These are phyloP conservation scores for Phytophthora vignae DNA, from an alignment of 352 stramenopile species.

Conservation along the genomic window DNA sequence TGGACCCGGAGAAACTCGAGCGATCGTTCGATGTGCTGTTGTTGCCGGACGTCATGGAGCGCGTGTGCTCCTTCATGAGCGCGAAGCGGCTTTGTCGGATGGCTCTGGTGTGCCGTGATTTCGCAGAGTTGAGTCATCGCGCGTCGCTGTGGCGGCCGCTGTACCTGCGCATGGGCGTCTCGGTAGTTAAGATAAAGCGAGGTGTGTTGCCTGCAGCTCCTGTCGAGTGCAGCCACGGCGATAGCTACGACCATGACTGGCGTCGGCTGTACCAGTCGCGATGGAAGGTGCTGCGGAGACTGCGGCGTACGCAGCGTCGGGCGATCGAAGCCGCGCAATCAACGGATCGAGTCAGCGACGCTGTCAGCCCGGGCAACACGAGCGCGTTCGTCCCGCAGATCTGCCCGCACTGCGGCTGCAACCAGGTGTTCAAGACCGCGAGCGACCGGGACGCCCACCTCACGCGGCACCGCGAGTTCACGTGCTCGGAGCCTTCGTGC, in stretches of 20 bases:
- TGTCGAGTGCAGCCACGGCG: conserved; percentile 38
- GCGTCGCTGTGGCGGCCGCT: conserved; percentile 52
- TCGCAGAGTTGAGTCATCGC: conserved; percentile 47
- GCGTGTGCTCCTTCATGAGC: conserved; percentile 75
- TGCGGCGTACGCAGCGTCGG: conserved; percentile 35
- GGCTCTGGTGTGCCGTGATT: conserved; percentile 55
- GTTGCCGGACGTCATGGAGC: conserved; percentile 72
- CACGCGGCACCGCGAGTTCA: conserved; percentile 37
- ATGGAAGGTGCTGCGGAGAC: conserved; percentile 26
- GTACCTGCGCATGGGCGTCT: conserved; percentile 37
- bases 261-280: conserved; percentile 40
- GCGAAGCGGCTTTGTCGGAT: conserved; percentile 74
- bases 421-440: conserved; percentile 39
- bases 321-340: conserved; percentile 11
- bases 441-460: conserved; percentile 34
- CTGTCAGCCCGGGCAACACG: background rate
- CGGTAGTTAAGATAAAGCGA: conserved; percentile 9
- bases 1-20: conserved; percentile 47
- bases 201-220: conserved; percentile 10
- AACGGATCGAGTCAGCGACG: conserved; percentile 5
- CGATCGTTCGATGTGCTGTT: conserved; percentile 60
- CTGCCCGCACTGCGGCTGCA: conserved; percentile 48
- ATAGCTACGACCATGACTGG: conserved; percentile 48
- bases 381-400: conserved; percentile 40
- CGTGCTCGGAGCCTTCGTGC: conserved; percentile 36